These are phyloP conservation scores for Apophysomyces ossiformis DNA, from an alignment of 371 early-diverging fungal species.

Conservation along the genomic window DNA sequence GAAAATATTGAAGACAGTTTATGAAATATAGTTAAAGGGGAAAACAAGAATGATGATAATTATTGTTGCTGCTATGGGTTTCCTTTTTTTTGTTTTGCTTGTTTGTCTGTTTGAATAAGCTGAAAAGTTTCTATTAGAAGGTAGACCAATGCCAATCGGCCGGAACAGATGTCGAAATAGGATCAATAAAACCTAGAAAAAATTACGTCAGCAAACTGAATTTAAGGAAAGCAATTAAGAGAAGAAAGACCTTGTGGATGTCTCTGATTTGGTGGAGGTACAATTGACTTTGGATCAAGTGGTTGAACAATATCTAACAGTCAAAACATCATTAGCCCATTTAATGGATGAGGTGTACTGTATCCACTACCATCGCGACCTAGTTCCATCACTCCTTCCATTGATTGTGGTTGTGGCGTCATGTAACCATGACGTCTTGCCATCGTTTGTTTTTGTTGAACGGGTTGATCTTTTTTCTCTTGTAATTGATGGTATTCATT, in stretches of 20 bases:
- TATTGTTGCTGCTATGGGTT: too few relatives aligned
- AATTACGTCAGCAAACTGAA: not conserved
- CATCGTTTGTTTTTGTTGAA: slow-evolving; percentile 14
- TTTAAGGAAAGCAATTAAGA: not conserved
- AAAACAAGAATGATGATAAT: too few relatives aligned
- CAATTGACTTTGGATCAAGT: slow-evolving; percentile 16
- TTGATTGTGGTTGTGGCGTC: slow-evolving; percentile 54
- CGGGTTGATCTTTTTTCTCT: slow-evolving; percentile 20
- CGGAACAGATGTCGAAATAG: slow-evolving; percentile 24
- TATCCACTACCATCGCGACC: slow-evolving; percentile 50
- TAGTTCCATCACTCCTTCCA: slow-evolving; percentile 56
- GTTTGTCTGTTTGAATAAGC: too few relatives aligned
- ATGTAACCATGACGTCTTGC: slow-evolving; percentile 44
- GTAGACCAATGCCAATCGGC: slow-evolving; percentile 30
- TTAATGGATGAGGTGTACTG: not conserved
- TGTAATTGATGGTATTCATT: slow-evolving; percentile 39
- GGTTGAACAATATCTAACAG: slow-evolving; percentile 46
- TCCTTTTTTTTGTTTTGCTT: too few relatives aligned
- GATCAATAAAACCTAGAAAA: slow-evolving; percentile 19
- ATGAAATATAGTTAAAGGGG: too few relatives aligned
- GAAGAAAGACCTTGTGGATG: slow-evolving; percentile 7
- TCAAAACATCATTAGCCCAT: not conserved
- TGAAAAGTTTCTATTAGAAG: slow-evolving; percentile 13
- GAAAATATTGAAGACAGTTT: too few relatives aligned
- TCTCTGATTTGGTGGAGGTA: slow-evolving; percentile 8